Evolutionary conservation across 106 monocot species (phyloP).

Genomic region (Vanilla planifolia): DNA sequence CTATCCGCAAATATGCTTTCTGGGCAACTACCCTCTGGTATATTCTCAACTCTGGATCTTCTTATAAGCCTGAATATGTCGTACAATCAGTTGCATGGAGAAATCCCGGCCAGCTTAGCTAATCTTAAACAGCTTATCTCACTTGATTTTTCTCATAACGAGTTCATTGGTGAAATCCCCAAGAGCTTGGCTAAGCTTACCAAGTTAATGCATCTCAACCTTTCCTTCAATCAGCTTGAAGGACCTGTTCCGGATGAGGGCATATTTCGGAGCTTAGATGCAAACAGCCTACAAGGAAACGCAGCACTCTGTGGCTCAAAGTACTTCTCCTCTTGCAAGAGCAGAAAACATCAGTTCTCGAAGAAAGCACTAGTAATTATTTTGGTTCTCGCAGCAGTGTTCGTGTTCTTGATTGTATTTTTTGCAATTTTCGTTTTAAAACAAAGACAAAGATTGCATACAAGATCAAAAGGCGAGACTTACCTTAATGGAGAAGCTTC

Average conservation of each 20-base stretch:
- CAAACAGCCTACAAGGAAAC: constrained; percentile 60
- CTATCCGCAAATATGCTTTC: constrained; percentile 58
- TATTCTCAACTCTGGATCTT: constrained; percentile 40
- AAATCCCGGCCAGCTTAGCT: constrained; percentile 38
- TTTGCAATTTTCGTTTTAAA: constrained; percentile 5
- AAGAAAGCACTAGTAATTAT: constrained; percentile 34
- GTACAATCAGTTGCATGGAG: constrained; percentile 47
- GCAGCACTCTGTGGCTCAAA: constrained; percentile 59
- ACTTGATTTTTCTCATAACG: constrained; percentile 63
- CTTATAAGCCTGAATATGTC: constrained; percentile 60
- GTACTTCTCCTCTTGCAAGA: constrained; percentile 40
- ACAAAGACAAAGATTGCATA: neutral
- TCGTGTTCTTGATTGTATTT: constrained; percentile 26
- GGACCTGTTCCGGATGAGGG: constrained; percentile 58
- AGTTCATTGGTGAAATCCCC: constrained; percentile 51
- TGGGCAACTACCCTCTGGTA: constrained; percentile 27
- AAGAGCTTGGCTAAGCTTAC: constrained; percentile 37
- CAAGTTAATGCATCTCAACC: constrained; percentile 50
- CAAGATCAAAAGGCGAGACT: neutral
- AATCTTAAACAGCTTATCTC: constrained; percentile 28
- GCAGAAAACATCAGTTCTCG: constrained; percentile 15
- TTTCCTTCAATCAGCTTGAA: constrained; percentile 66
- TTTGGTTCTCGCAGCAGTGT: constrained; percentile 18
- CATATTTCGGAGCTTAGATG: constrained; percentile 35
- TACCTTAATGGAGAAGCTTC: constrained; percentile 5